These are phyloP conservation scores for Sporisorium graminicola DNA, from an alignment of 1,284 basidiomycete genomes.

Conservation along the genomic window DNA sequence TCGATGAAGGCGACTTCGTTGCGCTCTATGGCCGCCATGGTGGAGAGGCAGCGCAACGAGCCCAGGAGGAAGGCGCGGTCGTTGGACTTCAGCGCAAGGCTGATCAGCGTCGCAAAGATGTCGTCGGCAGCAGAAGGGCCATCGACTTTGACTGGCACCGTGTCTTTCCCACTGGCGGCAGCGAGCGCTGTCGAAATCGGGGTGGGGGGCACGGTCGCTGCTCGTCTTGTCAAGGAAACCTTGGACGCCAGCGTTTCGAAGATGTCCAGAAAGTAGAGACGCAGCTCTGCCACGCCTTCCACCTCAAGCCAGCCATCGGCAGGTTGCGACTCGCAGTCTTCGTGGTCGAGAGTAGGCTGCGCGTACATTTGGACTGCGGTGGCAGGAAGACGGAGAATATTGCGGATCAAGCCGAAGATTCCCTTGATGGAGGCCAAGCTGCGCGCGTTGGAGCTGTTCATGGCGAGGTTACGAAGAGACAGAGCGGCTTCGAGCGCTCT, in stretches of 20 bases:
- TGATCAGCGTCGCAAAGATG: constrained; percentile 56
- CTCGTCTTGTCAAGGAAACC: constrained; percentile 49
- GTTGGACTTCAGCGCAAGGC: constrained; percentile 46
- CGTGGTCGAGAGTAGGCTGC: neutral
- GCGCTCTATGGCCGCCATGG: constrained; percentile 51
- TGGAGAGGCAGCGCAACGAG: constrained; percentile 58
- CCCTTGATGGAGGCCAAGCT: constrained; percentile 32
- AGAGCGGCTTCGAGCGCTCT: constrained; percentile 58
- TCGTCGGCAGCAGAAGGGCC: constrained; percentile 30
- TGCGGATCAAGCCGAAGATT: constrained; percentile 39
- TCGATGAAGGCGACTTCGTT: constrained; percentile 62
- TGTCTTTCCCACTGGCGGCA: neutral
- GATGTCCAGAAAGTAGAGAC: constrained; percentile 63
- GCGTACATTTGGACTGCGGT: constrained; percentile 10
- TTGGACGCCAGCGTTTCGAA: constrained; percentile 54
- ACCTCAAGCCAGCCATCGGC: constrained; percentile 51
- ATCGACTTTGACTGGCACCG: constrained; percentile 1
- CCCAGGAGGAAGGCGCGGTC: constrained; percentile 63
- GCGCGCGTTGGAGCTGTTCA: constrained; percentile 43
- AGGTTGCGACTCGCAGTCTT: constrained; percentile 9
- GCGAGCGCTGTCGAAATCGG: neutral
- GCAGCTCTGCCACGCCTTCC: constrained; percentile 60
- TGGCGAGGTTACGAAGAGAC: constrained; percentile 57
- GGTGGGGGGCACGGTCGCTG: constrained; percentile 5
- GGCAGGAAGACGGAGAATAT: constrained; percentile 40